phyloP scores from a whole-genome alignment of 805 yeast genomes.

The Myxozyma sirexii region DNA sequence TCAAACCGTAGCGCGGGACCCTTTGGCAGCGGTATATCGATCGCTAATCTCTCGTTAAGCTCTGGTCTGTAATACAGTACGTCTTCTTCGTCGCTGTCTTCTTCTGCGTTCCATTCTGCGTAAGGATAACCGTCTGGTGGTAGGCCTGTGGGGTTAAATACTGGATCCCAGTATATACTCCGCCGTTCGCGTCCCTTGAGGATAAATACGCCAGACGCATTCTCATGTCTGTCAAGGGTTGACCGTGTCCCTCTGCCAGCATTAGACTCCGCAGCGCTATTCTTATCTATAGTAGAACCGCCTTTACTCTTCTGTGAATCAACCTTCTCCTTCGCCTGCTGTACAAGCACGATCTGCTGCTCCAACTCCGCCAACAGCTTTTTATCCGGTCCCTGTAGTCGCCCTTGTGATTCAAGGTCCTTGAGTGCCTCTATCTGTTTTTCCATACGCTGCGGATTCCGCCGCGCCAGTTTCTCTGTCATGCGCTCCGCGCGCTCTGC shows the following conservation, averaged over 20 bases:
- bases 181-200: conserved; percentile 31
- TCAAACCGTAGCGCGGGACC: conserved; percentile 32
- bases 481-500: conserved; percentile 31
- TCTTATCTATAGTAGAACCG: background rate
- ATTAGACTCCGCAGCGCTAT: background rate
- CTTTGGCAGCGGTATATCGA: conserved; percentile 31
- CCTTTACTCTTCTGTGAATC: background rate
- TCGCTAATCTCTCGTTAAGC: conserved; percentile 21
- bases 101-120: conserved; percentile 28
- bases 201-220: conserved; percentile 25
- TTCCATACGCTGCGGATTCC: conserved; percentile 31
- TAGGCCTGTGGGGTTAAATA: conserved; percentile 33
- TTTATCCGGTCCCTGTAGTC: conserved; percentile 26
- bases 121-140: conserved; percentile 34
- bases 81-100: conserved; percentile 1
- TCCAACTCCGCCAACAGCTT: conserved; percentile 29
- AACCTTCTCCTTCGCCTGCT: conserved; percentile 24
- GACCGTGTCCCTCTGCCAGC: background rate
- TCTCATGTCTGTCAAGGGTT: conserved; percentile 19
- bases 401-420: conserved; percentile 18
- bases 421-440: conserved; percentile 27
- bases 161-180: conserved; percentile 36
- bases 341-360: conserved; percentile 26
- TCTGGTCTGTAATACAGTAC: conserved; percentile 18
- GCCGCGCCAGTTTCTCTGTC: conserved; percentile 27